Conservation (phyloP, 1,139 yeast species). For the Scheffersomyces stambukii region DNA sequence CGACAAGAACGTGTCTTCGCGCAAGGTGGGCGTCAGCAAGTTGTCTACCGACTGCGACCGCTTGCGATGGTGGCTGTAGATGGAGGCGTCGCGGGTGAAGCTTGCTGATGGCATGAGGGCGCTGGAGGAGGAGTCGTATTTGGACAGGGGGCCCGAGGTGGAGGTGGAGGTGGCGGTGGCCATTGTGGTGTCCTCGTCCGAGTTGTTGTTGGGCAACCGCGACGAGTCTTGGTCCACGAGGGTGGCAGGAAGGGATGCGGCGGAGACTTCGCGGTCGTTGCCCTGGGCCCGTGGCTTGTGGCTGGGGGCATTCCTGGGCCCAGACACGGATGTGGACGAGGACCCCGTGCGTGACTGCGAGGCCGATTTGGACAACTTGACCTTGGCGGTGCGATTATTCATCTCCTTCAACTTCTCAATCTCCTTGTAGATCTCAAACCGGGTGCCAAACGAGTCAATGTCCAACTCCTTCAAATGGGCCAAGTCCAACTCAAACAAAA, state of each 20-base stretch:
- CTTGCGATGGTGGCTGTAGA: conserved; percentile 13
- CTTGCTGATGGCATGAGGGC: conserved; percentile 15
- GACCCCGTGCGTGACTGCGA: conserved; percentile 8
- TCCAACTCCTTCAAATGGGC: conserved; percentile 87
- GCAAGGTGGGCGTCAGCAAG: conserved; percentile 13
- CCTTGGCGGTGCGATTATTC: conserved; percentile 7
- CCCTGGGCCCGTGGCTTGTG: not conserved
- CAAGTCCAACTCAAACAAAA: conserved; percentile 79
- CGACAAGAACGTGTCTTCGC: conserved; percentile 32
- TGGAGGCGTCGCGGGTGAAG: not conserved
- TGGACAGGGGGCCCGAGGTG: conserved; percentile 4
- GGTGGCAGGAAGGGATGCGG: not conserved
- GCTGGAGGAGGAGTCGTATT: too few relatives aligned
- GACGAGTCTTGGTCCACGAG: not conserved
- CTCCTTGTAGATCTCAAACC: conserved; percentile 88
- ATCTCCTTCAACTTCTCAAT: conserved; percentile 62
- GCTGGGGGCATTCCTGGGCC: not conserved
- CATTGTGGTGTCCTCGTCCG: conserved; percentile 6
- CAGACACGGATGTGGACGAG: conserved; percentile 2
- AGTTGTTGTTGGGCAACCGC: too few relatives aligned
- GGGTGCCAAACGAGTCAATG: conserved; percentile 87
- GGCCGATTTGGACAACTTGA: conserved; percentile 9
- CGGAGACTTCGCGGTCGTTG: not conserved
- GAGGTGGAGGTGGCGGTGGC: conserved; percentile 12
- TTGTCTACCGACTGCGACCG: conserved; percentile 46